Evolutionary conservation across 306 rosid genomes (phyloP).

Genomic region (Fagus sylvatica): DNA sequence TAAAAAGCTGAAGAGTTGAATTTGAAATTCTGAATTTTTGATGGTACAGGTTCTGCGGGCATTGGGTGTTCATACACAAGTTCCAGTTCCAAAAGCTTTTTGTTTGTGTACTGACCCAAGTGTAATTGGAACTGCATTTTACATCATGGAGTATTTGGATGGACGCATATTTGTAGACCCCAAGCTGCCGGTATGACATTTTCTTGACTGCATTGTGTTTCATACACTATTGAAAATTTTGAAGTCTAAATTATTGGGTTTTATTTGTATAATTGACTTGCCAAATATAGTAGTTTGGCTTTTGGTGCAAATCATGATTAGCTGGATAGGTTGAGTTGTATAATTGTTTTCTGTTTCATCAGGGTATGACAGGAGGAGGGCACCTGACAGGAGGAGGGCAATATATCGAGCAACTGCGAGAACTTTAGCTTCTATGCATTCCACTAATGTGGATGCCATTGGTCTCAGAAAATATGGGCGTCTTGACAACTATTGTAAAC

Average conservation of each 20-base stretch:
- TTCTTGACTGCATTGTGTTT: constrained; percentile 1
- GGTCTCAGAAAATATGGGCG: constrained; percentile 83
- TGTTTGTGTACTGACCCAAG: constrained; percentile 79
- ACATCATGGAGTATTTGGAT: constrained; percentile 91
- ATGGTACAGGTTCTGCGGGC: constrained; percentile 75
- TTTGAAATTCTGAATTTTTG: not conserved
- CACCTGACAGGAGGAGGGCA: constrained; percentile 64
- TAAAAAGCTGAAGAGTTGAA: not conserved
- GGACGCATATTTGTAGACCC: constrained; percentile 84
- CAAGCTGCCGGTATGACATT: constrained; percentile 63
- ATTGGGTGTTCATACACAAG: constrained; percentile 59
- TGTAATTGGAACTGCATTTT: constrained; percentile 82
- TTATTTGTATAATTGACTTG: no score
- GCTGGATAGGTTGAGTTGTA: constrained; percentile 28
- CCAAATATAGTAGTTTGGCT: not conserved
- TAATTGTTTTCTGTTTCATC: constrained; percentile 13
- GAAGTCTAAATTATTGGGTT: no score
- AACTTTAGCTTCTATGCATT: constrained; percentile 73
- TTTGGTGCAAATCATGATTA: not conserved
- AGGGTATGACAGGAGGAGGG: no score
- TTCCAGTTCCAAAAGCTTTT: constrained; percentile 85
- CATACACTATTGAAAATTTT: not conserved
- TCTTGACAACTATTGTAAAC: constrained; percentile 71
- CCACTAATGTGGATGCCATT: constrained; percentile 68
- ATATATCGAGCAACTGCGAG: constrained; percentile 66